phyloP scores from a whole-genome alignment of 164 flowering plant genomes.

The Vitis labrusca region DNA sequence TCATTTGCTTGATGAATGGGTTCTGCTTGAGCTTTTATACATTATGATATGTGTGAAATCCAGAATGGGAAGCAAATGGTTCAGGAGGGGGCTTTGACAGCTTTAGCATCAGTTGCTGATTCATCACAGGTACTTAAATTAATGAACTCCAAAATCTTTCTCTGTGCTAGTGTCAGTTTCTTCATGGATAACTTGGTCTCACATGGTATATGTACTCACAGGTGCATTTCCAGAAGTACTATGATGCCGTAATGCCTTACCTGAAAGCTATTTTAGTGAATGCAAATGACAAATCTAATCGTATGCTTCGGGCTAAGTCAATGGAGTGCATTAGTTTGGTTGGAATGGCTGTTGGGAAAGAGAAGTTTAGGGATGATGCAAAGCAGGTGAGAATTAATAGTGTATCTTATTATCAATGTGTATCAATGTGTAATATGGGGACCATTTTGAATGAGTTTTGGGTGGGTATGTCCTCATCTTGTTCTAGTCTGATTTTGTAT shows the following conservation, averaged over 20 bases:
- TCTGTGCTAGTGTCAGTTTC: neutral
- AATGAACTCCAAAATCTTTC: neutral
- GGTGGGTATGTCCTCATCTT: no score
- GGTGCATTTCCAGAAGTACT: conserved; percentile 96
- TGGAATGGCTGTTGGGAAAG: conserved; percentile 99
- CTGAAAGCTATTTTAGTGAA: conserved; percentile 83
- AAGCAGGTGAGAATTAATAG: conserved; percentile 60
- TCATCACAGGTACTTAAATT: conserved; percentile 80
- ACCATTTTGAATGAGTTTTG: no score
- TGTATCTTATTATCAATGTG: neutral
- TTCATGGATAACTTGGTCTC: conserved; percentile 1
- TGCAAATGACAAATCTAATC: conserved; percentile 92
- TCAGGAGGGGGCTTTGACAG: conserved; percentile 99
- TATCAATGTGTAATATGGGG: no score
- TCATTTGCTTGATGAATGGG: no score
- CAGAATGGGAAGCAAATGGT: conserved; percentile 99
- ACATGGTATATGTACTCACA: conserved; percentile 17
- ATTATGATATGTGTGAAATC: conserved; percentile 1
- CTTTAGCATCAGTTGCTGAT: conserved; percentile 99
- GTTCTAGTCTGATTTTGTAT: no score
- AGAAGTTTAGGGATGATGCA: conserved; percentile 94
- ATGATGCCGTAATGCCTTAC: conserved; percentile 98
- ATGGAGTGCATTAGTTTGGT: conserved; percentile 99
- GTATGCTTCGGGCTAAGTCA: conserved; percentile 99
- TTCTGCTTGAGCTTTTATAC: no score